Conservation (phyloP, 1,284 basidiomycete species). For the Agaricales sp. region DNA sequence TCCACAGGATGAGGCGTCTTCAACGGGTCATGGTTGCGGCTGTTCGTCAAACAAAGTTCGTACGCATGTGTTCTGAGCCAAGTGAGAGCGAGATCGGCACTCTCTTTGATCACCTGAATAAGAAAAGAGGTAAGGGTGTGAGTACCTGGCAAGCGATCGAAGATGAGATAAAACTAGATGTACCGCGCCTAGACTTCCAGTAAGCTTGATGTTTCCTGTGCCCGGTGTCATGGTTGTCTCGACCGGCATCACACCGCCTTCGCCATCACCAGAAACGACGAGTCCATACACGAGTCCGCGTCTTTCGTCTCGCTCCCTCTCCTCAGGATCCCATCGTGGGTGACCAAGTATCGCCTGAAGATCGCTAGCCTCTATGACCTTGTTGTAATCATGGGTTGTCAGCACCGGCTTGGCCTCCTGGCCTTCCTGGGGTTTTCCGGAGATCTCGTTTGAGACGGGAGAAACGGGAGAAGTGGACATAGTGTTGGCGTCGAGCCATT, state of each 20-base stretch:
- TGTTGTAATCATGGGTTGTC: conserved; percentile 36
- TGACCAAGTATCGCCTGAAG: conserved; percentile 82
- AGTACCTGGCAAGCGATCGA: too few relatives aligned
- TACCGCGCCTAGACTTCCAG: conserved; percentile 73
- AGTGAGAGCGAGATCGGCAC: conserved; percentile 77
- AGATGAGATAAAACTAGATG: conserved; percentile 10
- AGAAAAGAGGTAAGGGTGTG: conserved; percentile 5
- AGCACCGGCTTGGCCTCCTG: conserved; percentile 12
- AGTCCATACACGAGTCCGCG: conserved; percentile 77
- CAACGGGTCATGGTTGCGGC: conserved; percentile 61
- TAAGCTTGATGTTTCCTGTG: conserved; percentile 60
- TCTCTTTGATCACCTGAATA: conserved; percentile 73
- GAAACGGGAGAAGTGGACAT: neutral
- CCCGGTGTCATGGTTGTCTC: conserved; percentile 73
- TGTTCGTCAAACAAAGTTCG: conserved; percentile 66
- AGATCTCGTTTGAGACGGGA: neutral
- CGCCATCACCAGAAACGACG: conserved; percentile 83
- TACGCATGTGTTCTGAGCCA: conserved; percentile 83
- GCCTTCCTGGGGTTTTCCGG: neutral
- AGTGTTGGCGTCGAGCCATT: conserved; percentile 41
- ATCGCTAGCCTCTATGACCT: conserved; percentile 58
- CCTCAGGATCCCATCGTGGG: conserved; percentile 73
- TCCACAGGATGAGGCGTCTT: conserved; percentile 64
- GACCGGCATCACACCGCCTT: conserved; percentile 78
- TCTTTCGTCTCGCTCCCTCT: conserved; percentile 59